A percentile compares a stretch with the other conserved stretches of the same genome.
Evolutionary conservation across 192 early-diverging fungal genomes (phyloP).

Genomic region (Funneliformis geosporum): DNA sequence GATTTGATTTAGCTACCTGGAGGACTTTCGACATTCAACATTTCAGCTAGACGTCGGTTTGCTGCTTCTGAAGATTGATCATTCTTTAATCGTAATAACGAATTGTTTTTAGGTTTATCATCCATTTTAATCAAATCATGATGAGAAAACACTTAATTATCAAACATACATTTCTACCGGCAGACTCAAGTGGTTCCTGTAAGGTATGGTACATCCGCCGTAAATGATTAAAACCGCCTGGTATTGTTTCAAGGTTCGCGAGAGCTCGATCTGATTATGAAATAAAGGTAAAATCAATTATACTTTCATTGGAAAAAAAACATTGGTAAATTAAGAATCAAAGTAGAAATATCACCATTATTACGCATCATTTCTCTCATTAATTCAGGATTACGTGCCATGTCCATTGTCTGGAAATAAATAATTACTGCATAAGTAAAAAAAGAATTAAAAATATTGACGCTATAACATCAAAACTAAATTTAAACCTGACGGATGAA

Average conservation of each 20-base stretch:
- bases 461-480: neutral
- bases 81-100: conserved; percentile 44
- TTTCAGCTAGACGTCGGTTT: conserved; percentile 53
- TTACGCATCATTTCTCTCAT: conserved; percentile 65
- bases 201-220: conserved; percentile 58
- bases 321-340: neutral
- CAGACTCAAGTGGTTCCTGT: conserved; percentile 60
- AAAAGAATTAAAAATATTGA: neutral
- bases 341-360: conserved; percentile 39
- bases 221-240: conserved; percentile 67
- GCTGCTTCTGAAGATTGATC: conserved; percentile 36
- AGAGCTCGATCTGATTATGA: conserved; percentile 49
- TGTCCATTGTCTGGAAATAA: conserved; percentile 43
- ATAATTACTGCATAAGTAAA: neutral
- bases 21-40: conserved; percentile 53
- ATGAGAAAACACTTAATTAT: neutral
- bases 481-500: conserved; percentile 58
- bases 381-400: conserved; percentile 58
- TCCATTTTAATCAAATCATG: neutral
- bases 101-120: neutral
- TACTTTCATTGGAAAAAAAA: neutral
- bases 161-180: conserved; percentile 37
- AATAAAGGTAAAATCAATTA: neutral
- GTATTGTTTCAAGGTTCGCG: conserved; percentile 65
- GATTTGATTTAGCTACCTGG: conserved; percentile 36